Conservation (phyloP, 106 monocot genomes). For the Cymbidium sinense region DNA sequence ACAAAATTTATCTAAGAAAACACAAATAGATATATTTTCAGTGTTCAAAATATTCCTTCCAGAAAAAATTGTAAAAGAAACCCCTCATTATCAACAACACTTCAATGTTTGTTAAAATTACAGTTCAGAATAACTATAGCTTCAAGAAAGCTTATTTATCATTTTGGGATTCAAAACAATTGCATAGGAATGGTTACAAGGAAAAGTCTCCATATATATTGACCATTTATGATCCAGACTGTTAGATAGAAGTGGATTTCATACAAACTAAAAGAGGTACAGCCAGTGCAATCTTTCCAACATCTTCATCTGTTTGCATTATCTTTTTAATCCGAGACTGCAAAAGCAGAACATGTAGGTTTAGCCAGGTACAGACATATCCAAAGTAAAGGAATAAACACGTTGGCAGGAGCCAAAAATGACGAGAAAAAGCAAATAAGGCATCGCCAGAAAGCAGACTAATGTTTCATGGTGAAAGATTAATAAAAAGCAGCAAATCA, state of each 20-base stretch:
- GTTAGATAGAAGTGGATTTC: slow-evolving; percentile 4
- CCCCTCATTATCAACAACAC: too few relatives aligned
- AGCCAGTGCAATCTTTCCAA: slow-evolving; percentile 91
- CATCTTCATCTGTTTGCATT: slow-evolving; percentile 98
- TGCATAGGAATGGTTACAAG: neutral
- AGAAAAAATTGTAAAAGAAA: too few relatives aligned
- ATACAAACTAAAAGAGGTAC: slow-evolving; percentile 99
- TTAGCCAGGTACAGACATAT: neutral
- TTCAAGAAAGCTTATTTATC: neutral
- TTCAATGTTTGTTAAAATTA: too few relatives aligned
- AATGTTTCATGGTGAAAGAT: neutral
- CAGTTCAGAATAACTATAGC: neutral
- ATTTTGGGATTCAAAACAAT: neutral
- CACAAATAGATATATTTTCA: neutral
- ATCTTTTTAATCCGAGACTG: slow-evolving; percentile 98
- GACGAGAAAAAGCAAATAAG: neutral
- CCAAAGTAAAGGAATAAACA: neutral
- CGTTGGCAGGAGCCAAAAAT: neutral
- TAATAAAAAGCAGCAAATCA: neutral
- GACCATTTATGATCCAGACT: neutral
- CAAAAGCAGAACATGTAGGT: neutral
- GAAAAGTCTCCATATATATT: neutral
- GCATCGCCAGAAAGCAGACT: neutral
- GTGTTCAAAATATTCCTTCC: neutral
- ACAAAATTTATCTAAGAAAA: neutral